Percentiles rank a stretch among this genome's conserved stretches.
These are phyloP conservation scores for Pseudevernia furfuracea DNA, from an alignment of 495 filamentous ascomycete genomes.

Conservation along the genomic window DNA sequence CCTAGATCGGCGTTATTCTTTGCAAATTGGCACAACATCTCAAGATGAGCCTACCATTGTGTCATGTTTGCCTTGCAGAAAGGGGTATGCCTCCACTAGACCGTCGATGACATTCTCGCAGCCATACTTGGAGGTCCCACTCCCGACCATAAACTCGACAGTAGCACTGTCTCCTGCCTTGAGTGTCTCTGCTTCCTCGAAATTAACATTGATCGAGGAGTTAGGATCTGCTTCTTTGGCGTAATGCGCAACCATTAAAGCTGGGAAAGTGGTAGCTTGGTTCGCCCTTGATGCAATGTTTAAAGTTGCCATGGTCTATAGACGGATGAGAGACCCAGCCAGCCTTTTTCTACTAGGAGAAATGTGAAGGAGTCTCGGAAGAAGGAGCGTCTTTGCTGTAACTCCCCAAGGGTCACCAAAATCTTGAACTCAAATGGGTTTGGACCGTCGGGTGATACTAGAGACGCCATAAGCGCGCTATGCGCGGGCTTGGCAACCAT, in stretches of 20 bases:
- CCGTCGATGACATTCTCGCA: constrained; percentile 35
- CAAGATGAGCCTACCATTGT: not conserved
- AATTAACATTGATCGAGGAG: constrained; percentile 40
- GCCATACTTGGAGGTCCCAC: constrained; percentile 33
- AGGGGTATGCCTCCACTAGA: constrained; percentile 38
- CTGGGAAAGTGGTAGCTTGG: constrained; percentile 45
- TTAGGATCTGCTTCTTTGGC: constrained; percentile 42
- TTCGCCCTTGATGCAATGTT: constrained; percentile 56
- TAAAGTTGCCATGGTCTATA: constrained; percentile 28
- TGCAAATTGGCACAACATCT: not conserved
- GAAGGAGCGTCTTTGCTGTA: not conserved
- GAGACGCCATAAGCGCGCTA: constrained; percentile 2
- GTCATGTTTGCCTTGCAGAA: constrained; percentile 40
- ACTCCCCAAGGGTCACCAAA: not conserved
- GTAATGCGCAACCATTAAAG: constrained; percentile 43
- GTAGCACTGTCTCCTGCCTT: constrained; percentile 38
- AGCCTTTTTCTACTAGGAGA: not conserved
- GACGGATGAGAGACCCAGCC: not conserved
- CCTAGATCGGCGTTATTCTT: constrained; percentile 29
- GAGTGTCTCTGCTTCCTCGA: constrained; percentile 42
- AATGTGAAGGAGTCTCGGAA: not conserved
- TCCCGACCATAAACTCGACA: constrained; percentile 35
- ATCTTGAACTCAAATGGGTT: not conserved
- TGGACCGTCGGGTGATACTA: too few relatives aligned
- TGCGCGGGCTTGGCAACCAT: not conserved